These are phyloP conservation scores for Amanita jacksonii DNA, from an alignment of 768 basidiomycete genomes.

Conservation along the genomic window DNA sequence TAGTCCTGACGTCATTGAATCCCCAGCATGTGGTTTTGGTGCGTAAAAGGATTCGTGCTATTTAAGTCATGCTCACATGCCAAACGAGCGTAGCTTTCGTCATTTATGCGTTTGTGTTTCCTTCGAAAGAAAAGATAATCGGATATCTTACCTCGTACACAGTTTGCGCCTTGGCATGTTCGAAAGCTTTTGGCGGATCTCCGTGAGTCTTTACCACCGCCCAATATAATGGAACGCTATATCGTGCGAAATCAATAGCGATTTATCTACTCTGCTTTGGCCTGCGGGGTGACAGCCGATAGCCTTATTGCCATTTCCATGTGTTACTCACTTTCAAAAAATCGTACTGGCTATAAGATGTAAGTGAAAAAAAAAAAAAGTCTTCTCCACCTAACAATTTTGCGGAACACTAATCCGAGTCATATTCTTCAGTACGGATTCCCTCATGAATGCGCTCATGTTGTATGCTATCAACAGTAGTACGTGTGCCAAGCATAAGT, in stretches of 20 bases:
- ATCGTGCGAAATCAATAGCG: too few species aligned
- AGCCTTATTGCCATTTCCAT: conserved; percentile 27
- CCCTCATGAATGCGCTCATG: conserved; percentile 33
- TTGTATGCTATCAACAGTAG: conserved; percentile 42
- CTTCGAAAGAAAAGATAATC: too few species aligned
- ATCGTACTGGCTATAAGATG: conserved; percentile 21
- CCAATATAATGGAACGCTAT: too few species aligned
- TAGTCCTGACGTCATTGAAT: not conserved
- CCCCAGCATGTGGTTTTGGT: conserved; percentile 13
- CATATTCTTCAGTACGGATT: conserved; percentile 26
- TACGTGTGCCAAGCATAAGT: too few species aligned
- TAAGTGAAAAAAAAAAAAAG: conserved; percentile 11
- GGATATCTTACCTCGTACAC: too few species aligned
- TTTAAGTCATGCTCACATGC: not conserved
- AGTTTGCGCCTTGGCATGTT: conserved; percentile 20
- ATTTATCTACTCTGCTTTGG: conserved; percentile 22
- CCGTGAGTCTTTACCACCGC: too few species aligned
- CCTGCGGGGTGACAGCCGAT: conserved; percentile 30
- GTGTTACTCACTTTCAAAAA: conserved; percentile 23
- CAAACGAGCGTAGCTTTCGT: conserved; percentile 16
- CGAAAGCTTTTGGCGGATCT: conserved; percentile 18
- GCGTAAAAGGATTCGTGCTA: not conserved
- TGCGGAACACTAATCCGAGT: not conserved
- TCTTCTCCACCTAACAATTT: too few species aligned
- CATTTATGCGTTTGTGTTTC: conserved; percentile 18